Base-by-base conservation (phyloP, 306 rosid species). In the Nissolia schottii region DNA sequence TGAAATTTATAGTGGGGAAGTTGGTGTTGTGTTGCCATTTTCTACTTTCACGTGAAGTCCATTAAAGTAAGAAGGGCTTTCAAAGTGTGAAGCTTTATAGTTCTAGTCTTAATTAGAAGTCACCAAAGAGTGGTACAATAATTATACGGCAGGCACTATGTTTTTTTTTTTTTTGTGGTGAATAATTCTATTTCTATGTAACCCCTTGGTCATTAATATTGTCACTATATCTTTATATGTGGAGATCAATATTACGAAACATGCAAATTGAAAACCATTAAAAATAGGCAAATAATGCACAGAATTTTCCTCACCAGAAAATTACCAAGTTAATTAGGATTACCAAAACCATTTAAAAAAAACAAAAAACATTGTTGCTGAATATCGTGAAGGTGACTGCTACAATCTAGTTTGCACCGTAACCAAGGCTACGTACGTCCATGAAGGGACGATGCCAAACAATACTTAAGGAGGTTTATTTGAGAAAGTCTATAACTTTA, bases 31-130 rank as follows among this genome's bases (percentile, higher is more conserved):
- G 20, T 31, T 73, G 67, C 53, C 77, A 67, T 45, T 77, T 82
- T 81, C 82, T 28, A 70, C 60, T 15, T 62, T 88, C 93, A 90
- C 96, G 75, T 83, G 96, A 9, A 62, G 48, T 74, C 79, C 87
- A 72, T 81, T 75, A 77, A 85, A 77, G 85, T 67, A 15, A 38
- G 18, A n/a, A 57, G 28, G 13, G 24, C 81, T 68, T 71, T 77
- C n/a, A 70, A 45, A 48, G 22, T 31, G 54, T 51, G 70, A 75
- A 23, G 77, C 73, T 78, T 82, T 73, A 81, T 65, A 20, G 75
- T 24, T 73, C 83, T 65, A 20, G 75, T 24, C 61, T 69, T 58
- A 18, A 35, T 72, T 49, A 32, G 45, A 67, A 61, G 76, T 73
- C 81, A 57, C 62, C 64, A 67, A 77, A 74, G 22, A 10, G 66